These are phyloP conservation scores for Capsella bursapastoris DNA, from an alignment of 345 rosid species.

Conservation along the genomic window DNA sequence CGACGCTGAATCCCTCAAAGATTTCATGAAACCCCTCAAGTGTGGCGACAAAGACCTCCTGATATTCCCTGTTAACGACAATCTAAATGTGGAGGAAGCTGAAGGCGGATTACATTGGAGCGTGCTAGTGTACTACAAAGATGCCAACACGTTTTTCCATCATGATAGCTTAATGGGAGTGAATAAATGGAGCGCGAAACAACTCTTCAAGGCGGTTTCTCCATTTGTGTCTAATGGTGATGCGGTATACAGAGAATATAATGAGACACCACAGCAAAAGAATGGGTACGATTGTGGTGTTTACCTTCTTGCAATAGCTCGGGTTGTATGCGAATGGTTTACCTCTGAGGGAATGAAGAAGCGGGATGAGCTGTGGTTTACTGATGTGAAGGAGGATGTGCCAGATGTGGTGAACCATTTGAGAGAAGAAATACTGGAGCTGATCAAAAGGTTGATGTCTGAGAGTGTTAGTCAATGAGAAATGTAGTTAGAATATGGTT, in stretches of 20 bases:
- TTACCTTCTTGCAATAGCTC: conserved; percentile 62
- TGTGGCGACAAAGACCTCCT: conserved; percentile 56
- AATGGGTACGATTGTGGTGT: conserved; percentile 83
- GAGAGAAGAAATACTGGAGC: conserved; percentile 59
- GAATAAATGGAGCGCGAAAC: conserved; percentile 51
- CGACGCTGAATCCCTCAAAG: conserved; percentile 55
- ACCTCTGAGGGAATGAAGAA: conserved; percentile 41
- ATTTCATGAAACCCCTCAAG: conserved; percentile 62
- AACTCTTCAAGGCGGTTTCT: conserved; percentile 53
- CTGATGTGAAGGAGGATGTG: conserved; percentile 61
- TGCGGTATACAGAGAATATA: conserved; percentile 50
- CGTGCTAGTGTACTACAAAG: conserved; percentile 63
- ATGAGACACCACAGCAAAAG: conserved; percentile 65
- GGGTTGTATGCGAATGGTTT: conserved; percentile 64
- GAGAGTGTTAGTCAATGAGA: conserved; percentile 39
- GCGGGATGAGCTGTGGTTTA: conserved; percentile 59
- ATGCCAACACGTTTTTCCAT: conserved; percentile 65
- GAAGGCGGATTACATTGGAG: conserved; percentile 95
- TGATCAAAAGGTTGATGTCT: conserved; percentile 59
- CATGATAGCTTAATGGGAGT: conserved; percentile 65
- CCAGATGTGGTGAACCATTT: conserved; percentile 53
- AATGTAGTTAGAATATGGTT: not conserved
- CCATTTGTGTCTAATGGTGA: conserved; percentile 47
- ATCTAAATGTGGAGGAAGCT: conserved; percentile 59
- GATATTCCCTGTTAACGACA: conserved; percentile 78